Evolutionary conservation across 2,329 filamentous ascomycete species (phyloP).

Genomic region (Diatrype stigma): DNA sequence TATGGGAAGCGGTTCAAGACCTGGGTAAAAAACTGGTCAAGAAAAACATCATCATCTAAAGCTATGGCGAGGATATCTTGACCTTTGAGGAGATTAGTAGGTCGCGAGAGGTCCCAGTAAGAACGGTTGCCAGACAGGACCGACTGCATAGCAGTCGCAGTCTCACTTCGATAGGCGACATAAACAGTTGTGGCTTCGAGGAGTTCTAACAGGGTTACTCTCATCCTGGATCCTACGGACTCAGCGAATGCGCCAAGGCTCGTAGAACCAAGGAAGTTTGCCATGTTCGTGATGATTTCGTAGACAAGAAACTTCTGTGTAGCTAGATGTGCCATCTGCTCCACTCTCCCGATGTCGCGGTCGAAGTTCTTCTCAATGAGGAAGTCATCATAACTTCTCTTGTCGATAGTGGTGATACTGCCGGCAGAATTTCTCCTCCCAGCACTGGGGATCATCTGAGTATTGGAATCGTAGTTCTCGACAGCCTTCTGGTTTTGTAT

Average conservation of each 20-base stretch:
- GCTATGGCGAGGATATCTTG: slow-evolving; percentile 37
- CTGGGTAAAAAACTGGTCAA: slow-evolving; percentile 59
- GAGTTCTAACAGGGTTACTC: slow-evolving; percentile 64
- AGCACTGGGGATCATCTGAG: slow-evolving; percentile 33
- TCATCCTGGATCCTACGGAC: slow-evolving; percentile 58
- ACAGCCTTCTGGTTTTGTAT: slow-evolving; percentile 55
- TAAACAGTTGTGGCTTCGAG: slow-evolving; percentile 63
- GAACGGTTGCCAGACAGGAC: slow-evolving; percentile 53
- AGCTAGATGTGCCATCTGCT: slow-evolving; percentile 45
- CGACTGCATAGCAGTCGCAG: slow-evolving; percentile 62
- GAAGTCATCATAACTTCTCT: slow-evolving; percentile 55
- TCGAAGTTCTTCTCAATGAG: slow-evolving; percentile 46
- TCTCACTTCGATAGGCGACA: slow-evolving; percentile 68
- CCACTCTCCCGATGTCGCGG: slow-evolving; percentile 48
- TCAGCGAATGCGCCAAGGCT: slow-evolving; percentile 44
- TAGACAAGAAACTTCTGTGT: slow-evolving; percentile 50
- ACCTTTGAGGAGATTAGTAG: slow-evolving; percentile 32
- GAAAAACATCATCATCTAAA: slow-evolving; percentile 51
- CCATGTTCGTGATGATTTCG: slow-evolving; percentile 49
- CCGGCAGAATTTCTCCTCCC: slow-evolving; percentile 56
- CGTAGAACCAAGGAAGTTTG: slow-evolving; percentile 41
- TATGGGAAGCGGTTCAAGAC: slow-evolving; percentile 78
- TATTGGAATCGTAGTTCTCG: slow-evolving; percentile 49
- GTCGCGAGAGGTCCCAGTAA: slow-evolving; percentile 50
- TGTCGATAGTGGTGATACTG: slow-evolving; percentile 59